Percentiles rank a stretch among this genome's conserved stretches.
These are phyloP conservation scores for Tephrocybe rancida DNA, from an alignment of 768 basidiomycete genomes.

Conservation along the genomic window DNA sequence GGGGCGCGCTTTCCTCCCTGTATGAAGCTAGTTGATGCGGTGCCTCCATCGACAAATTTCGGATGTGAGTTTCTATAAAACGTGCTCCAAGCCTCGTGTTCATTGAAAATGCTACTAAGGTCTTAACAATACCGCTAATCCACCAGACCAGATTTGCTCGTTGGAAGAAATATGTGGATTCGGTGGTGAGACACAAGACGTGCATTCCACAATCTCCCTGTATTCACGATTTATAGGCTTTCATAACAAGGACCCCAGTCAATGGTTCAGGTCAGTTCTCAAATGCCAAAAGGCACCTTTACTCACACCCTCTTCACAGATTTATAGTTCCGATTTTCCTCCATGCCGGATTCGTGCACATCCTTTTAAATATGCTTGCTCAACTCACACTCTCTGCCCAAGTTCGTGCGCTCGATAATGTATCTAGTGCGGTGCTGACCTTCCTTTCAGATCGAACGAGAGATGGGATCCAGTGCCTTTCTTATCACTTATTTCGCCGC, in stretches of 20 bases:
- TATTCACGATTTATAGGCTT: conserved; percentile 34
- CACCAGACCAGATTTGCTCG: conserved; percentile 67
- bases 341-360: conserved; percentile 95
- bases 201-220: conserved; percentile 11
- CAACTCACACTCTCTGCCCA: conserved; percentile 81
- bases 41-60: conserved; percentile 56
- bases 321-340: conserved; percentile 90
- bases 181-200: conserved; percentile 54
- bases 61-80: conserved; percentile 48
- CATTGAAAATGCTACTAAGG: conserved; percentile 43
- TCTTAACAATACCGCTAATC: conserved; percentile 84
- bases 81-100: neutral
- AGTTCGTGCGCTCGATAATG: conserved; percentile 36
- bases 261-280: conserved; percentile 46
- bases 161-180: conserved; percentile 88
- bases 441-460: conserved; percentile 72
- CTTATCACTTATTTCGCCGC: conserved; percentile 85
- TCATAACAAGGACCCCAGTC: conserved; percentile 41
- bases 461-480: conserved; percentile 90
- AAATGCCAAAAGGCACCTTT: neutral
- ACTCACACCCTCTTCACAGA: conserved; percentile 35
- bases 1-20: conserved; percentile 95
- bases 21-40: conserved; percentile 70
- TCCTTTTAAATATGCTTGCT: conserved; percentile 87
- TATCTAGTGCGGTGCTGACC: neutral